These are phyloP conservation scores for Lentinus tigrinus DNA, from an alignment of 768 basidiomycete species.

Conservation along the genomic window DNA sequence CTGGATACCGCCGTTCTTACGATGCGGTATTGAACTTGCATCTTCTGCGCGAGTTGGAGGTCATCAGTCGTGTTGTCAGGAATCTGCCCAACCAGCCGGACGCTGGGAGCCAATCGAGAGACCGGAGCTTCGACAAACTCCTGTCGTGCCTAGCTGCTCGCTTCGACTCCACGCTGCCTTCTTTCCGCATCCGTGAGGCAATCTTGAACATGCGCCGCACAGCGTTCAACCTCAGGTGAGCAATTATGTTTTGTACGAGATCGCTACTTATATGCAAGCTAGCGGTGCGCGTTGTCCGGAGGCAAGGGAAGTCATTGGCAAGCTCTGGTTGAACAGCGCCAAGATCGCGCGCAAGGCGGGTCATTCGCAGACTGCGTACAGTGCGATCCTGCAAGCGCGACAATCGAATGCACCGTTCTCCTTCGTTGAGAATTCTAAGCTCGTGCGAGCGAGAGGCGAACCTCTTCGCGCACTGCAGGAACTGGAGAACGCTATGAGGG, in stretches of 20 bases:
- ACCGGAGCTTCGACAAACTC: constrained; percentile 37
- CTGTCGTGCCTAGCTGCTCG: constrained; percentile 57
- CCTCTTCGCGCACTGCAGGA: constrained; percentile 84
- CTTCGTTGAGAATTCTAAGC: constrained; percentile 89
- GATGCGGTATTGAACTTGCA: constrained; percentile 86
- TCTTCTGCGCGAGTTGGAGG: constrained; percentile 80
- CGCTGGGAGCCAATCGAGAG: constrained; percentile 29
- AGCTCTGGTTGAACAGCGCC: constrained; percentile 89
- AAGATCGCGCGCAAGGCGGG: constrained; percentile 95
- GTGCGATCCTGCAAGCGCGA: constrained; percentile 87
- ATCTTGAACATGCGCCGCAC: constrained; percentile 87
- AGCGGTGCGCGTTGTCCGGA: not conserved
- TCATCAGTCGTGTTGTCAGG: constrained; percentile 50
- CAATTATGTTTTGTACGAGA: not conserved
- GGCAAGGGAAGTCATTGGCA: constrained; percentile 64
- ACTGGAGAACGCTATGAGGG: constrained; percentile 71
- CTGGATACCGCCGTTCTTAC: constrained; percentile 85
- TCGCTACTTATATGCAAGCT: not conserved
- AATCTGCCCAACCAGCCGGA: constrained; percentile 32
- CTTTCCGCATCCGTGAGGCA: constrained; percentile 85
- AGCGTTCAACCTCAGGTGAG: constrained; percentile 65
- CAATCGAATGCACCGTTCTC: constrained; percentile 69
- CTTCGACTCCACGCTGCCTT: constrained; percentile 77
- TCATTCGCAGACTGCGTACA: constrained; percentile 96
- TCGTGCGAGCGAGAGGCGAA: constrained; percentile 77